Percentiles rank a stretch among this genome's conserved stretches.
Evolutionary conservation across 164 flowering plant species (phyloP).

Genomic region (Houttuynia cordata): DNA sequence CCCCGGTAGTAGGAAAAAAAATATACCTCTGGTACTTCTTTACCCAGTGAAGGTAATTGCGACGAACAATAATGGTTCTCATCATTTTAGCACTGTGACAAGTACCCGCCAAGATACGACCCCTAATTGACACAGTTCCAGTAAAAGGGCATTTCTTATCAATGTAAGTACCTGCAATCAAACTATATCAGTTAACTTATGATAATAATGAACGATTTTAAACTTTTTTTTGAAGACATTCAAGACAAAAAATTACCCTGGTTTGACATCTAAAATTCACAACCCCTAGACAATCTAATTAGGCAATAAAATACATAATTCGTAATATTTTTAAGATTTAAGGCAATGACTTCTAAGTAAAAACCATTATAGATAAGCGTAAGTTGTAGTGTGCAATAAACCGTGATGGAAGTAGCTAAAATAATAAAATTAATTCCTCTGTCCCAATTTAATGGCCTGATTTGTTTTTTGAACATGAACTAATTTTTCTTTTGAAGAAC

Average conservation of each 20-base stretch:
- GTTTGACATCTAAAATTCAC: not conserved
- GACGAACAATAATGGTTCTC: constrained; percentile 25
- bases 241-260: no score
- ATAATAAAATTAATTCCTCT: no score
- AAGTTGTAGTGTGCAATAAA: no score
- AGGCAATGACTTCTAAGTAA: no score
- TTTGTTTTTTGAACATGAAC: no score
- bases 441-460: no score
- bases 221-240: no score
- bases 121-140: constrained; percentile 25
- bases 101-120: constrained; percentile 23
- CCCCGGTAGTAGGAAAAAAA: not conserved
- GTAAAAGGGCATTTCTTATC: constrained; percentile 33
- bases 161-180: constrained; percentile 20
- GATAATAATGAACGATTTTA: not conserved
- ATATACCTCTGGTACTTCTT: constrained; percentile 25
- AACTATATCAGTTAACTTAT: not conserved
- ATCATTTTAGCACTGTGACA: constrained; percentile 31
- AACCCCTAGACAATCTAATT: not conserved
- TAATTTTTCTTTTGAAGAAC: no score
- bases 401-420: no score
- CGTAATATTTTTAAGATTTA: no score
- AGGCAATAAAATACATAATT: not conserved
- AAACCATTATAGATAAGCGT: no score
- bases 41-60: constrained; percentile 23